Conservation (phyloP, 177 flowering plant species). For the Vitis hybrid region DNA sequence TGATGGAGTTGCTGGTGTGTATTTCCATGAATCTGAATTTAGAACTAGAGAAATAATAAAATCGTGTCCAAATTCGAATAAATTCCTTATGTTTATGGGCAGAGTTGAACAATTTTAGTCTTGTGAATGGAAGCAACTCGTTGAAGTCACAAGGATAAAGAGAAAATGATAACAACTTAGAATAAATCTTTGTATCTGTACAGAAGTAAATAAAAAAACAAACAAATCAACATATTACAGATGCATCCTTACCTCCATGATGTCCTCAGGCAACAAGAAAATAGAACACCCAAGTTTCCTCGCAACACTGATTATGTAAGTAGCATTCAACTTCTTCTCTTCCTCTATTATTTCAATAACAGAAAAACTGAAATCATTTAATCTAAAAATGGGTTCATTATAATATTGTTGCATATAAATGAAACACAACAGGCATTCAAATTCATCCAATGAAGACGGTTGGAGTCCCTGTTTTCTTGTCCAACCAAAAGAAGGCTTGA, state of each 20-base stretch:
- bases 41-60: no score
- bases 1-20: no score
- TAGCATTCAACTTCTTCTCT: constrained; percentile 89
- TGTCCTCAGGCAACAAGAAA: constrained; percentile 95
- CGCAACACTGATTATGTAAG: constrained; percentile 93
- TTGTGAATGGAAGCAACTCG: no score
- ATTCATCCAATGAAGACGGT: not conserved
- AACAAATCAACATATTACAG: not conserved
- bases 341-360: constrained; percentile 53
- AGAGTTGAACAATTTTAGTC: no score
- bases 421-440: not conserved
- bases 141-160: not conserved
- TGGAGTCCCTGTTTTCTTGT: not conserved
- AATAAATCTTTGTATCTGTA: not conserved
- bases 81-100: no score
- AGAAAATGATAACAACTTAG: not conserved
- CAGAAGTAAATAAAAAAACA: not conserved
- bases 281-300: constrained; percentile 98
- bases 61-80: no score
- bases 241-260: constrained; percentile 72
- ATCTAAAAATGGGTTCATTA: constrained; percentile 1
- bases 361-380: not conserved
- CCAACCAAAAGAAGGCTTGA: not conserved
- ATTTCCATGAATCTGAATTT: no score
- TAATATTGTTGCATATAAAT: not conserved